These are phyloP conservation scores for Stephania cephalantha DNA, from an alignment of 164 flowering plant species.

Conservation along the genomic window DNA sequence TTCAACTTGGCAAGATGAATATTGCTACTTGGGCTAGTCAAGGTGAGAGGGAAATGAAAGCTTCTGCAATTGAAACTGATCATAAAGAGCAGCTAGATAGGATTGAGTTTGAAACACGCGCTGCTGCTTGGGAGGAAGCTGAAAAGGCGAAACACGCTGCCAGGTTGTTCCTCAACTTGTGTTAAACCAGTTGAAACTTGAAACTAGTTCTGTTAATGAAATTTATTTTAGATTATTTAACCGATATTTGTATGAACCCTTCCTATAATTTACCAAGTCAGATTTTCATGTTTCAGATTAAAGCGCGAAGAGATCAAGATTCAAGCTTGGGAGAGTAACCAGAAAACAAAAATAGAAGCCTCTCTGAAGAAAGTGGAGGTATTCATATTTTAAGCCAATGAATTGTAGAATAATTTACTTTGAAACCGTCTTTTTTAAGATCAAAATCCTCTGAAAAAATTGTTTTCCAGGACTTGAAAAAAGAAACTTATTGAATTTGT, in stretches of 20 bases:
- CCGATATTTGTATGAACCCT: not conserved
- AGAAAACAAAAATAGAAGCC: conserved; percentile 75
- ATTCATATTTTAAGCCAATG: not conserved
- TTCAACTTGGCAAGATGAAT: conserved; percentile 73
- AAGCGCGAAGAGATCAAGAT: conserved; percentile 81
- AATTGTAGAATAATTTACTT: not conserved
- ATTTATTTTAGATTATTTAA: not conserved
- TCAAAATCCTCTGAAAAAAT: too few relatives aligned
- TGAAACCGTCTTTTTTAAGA: not conserved
- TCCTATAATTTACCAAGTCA: not conserved
- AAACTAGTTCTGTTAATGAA: not conserved
- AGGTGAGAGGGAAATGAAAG: conserved; percentile 59
- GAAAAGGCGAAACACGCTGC: conserved; percentile 81
- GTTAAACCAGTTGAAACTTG: not conserved
- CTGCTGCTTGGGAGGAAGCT: conserved; percentile 89
- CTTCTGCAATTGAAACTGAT: conserved; percentile 39
- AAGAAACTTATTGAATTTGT: too few relatives aligned
- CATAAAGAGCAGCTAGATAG: conserved; percentile 30
- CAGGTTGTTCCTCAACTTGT: conserved; percentile 37
- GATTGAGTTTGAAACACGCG: conserved; percentile 60
- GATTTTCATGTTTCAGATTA: conserved; percentile 34
- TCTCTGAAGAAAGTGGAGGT: conserved; percentile 87
- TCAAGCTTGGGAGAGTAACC: conserved; percentile 87
- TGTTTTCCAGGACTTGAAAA: too few relatives aligned
- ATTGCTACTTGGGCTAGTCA: conserved; percentile 94